Evolutionary conservation across 106 monocot species (phyloP).

Genomic region (Allium cepa): DNA sequence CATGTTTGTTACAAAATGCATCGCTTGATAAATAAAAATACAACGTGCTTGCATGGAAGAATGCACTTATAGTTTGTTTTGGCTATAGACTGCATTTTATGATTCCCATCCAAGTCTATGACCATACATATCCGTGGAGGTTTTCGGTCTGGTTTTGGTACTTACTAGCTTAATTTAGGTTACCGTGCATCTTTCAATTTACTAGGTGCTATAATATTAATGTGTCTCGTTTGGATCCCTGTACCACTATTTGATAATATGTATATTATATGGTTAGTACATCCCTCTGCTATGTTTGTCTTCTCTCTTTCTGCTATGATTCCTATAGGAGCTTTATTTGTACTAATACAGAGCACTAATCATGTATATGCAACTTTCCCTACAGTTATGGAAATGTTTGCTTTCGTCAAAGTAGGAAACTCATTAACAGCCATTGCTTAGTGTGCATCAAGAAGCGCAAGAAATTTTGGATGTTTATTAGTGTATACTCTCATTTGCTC

Average conservation of each 20-base stretch:
- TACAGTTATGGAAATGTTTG: constrained; percentile 43
- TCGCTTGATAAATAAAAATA: too few species aligned
- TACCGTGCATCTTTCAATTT: background rate
- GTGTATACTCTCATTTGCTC: constrained; percentile 73
- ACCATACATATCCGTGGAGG: too few species aligned
- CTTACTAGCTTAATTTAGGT: too few species aligned
- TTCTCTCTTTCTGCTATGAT: background rate
- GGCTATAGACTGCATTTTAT: too few species aligned
- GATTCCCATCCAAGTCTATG: too few species aligned
- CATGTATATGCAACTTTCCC: constrained; percentile 1
- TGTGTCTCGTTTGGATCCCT: background rate
- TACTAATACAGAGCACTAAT: constrained; percentile 2
- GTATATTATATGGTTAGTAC: background rate
- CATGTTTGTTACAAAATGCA: too few species aligned
- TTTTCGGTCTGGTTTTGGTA: too few species aligned
- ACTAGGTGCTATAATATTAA: background rate
- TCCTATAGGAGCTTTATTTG: background rate
- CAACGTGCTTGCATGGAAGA: too few species aligned
- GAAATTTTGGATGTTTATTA: constrained; percentile 62
- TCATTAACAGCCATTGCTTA: constrained; percentile 72
- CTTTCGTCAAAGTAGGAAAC: constrained; percentile 91
- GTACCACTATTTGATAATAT: background rate
- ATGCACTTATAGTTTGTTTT: too few species aligned
- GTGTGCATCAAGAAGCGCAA: constrained; percentile 90
- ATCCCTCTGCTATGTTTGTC: background rate